Conservation (phyloP, 257 asterid genomes). For the Dorcoceras hygrometricum region DNA sequence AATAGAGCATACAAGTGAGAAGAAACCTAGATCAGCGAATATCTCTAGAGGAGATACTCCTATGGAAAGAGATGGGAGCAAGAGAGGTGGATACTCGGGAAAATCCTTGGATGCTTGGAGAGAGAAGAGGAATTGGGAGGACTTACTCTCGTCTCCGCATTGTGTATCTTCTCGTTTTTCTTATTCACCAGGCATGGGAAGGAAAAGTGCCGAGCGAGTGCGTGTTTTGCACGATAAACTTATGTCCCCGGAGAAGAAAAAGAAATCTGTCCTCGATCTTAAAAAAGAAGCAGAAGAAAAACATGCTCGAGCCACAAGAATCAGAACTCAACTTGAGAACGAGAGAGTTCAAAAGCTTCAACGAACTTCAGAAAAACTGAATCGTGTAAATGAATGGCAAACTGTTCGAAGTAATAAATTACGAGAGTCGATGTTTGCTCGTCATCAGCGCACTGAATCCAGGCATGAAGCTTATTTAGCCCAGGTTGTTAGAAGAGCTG, state of each 20-base stretch:
- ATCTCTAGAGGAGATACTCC: conserved; percentile 44
- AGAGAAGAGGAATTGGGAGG: conserved; percentile 99
- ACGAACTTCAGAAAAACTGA: conserved; percentile 85
- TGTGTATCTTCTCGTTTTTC: conserved; percentile 88
- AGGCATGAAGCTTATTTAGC: conserved; percentile 96
- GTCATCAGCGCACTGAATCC: conserved; percentile 86
- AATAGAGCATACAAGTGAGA: conserved; percentile 41
- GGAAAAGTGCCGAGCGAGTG: conserved; percentile 83
- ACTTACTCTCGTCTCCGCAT: conserved; percentile 77
- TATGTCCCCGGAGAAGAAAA: conserved; percentile 97
- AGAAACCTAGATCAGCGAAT: conserved; percentile 51
- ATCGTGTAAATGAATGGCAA: conserved; percentile 93
- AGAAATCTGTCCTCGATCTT: conserved; percentile 76
- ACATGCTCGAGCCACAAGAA: conserved; percentile 97
- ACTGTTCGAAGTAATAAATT: conserved; percentile 81
- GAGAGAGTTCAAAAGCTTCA: conserved; percentile 98
- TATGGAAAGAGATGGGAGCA: conserved; percentile 71
- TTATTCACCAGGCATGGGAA: conserved; percentile 80
- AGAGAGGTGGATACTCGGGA: conserved; percentile 57
- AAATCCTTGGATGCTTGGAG: conserved; percentile 97
- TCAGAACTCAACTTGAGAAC: conserved; percentile 85
- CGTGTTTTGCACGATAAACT: conserved; percentile 92
- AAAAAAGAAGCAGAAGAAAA: conserved; percentile 95
- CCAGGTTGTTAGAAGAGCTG: conserved; percentile 94
- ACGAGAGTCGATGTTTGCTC: conserved; percentile 88